Base-by-base conservation (phyloP, 768 basidiomycete species). In the Leucosporidium creatinivorum region DNA sequence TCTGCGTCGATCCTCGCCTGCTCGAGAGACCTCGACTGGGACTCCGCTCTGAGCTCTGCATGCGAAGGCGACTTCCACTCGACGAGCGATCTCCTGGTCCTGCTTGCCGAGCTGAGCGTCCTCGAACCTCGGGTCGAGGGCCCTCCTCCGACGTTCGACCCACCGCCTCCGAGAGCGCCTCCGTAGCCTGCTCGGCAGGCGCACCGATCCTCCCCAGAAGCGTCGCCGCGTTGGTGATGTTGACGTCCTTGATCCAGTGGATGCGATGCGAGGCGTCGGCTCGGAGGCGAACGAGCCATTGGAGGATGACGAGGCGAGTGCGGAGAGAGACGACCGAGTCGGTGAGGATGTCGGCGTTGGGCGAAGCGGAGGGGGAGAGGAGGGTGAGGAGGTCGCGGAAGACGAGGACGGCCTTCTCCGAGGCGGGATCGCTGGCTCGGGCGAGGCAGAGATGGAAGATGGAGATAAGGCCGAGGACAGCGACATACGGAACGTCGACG, bases 251-350 rank as follows among this genome's bases (percentile, higher is more conserved):
- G 25, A 84, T 82, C 64, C 87, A 87, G 77, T 87, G 96, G 50
- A 98, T 75, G 17, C 87, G 83, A 75, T 99, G 94, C 72, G 93
- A 89, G 1, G 89, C 85, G 76, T 96, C 93, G 0, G 89, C 92
- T 63, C 94, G 83, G 25, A 98, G 80, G 19, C 91, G 85, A 81
- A 93, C 85, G 70, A 96, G 77, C 81, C 94, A 96, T 75, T 92
- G 90, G 25, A 98, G 80, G 6, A 87, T 82, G 18, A 85, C 80
- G 23, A 98, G 76, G 28, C 90, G 81, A 0, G 88, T 87, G 50
- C 84, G 81, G 0, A 84, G 73, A 39, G 80, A 58, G 48, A 65
- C 50, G 58, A 28, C 3, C 23, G 61, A 36, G 6, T 63, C 44
- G 49, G 58, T 12, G 39, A 44, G 39, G 10, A n/a, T 50, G 47